Base-by-base conservation (phyloP, 352 stramenopile species). In the Phytophthora niederhauseri region DNA sequence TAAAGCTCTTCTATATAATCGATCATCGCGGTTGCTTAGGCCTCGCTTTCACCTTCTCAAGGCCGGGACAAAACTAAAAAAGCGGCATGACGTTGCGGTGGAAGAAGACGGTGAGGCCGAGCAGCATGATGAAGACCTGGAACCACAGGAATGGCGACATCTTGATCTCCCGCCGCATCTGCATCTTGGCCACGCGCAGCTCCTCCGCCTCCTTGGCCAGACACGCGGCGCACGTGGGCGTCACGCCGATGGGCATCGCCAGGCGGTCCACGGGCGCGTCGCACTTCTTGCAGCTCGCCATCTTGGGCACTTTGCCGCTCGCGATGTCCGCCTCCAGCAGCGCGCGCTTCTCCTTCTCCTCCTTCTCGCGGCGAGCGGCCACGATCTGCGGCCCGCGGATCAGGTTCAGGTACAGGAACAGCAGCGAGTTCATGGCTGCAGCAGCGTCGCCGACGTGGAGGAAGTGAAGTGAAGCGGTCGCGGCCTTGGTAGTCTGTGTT, bases 351-450 rank as follows among this genome's bases (percentile, higher is more conserved):
- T 83, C 83, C 41, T 73, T 77, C 49, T 90, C 81, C 57, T 90
- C 78, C 69, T 89, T 80, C 66, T 80, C 64, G 12, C 61, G 70
- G 24, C 80, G 70, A 62, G 85, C 78, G 36, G 68, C 72, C 59
- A 82, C 66, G 28, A 93, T 68, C 54, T 78, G 81, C 49, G 86
- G 86, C 0, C 84, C 86, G 59, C 86, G 86, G 62, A 94, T 71
- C 15, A 92, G 62, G 72, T 87, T 91, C 46, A 94, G 73, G 72
- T 94, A 94, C 67, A 94, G 75, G 64, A 92, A 78, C 30, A 94
- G 70, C 41, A 94, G 66, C 62, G 81, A 89, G 77, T 94, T 94
- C 86, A 94, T 94, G 22, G 56, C 43, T 46, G 14, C 6, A 17
- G 26, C 12, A 38, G 15, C 14, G 12, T 26, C 8, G 17, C 20